Evolutionary conservation across 345 rosid species (phyloP), one percentile per base, ranked within the genome.

Genomic region (Aquilaria yunnanensis): DNA sequence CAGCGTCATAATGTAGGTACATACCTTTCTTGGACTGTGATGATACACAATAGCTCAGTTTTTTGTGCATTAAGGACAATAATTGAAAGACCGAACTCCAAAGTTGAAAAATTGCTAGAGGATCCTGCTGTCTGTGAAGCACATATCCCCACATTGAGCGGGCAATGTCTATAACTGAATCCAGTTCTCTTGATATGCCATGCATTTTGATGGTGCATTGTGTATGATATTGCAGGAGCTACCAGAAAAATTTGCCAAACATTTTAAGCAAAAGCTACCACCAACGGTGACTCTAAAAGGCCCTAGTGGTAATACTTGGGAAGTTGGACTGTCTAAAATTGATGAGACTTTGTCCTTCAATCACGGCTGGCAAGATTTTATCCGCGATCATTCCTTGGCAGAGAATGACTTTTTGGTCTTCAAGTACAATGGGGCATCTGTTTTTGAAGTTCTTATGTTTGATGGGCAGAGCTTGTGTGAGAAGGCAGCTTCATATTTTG

Each of bases 281-380:
- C 74, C 66, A 45, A 70, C 53, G 14, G 87, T 84, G 63, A 66
- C 76, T 4, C 78, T 89, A 47, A 84, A 76, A 78, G 79, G 84
- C 65, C 92, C 96, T 9, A 76, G 84, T 30, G 88, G 96, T 0
- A 12, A 45, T 32, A 60, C 67, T 14, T 82, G 86, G 86, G 70
- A 67, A 41, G 83, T 84, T 9, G 77, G 75, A 57, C 60, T 82
- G 14, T 72, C 72, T 63, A 64, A 70, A 29, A 66, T 63, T 23
- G 76, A 74, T 32, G 74, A 74, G n/a, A 62, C 63, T 32, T 16
- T 76, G 50, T 59, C 72, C 72, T 86, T 88, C 54, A 50, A 66
- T 52, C 59, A 67, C 47, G 96, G 88, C 33, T 89, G 96, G 92
- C 64, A 74, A 53, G 83, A 79, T 60, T 89, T 86, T 69, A 83